phyloP scores from a whole-genome alignment of 2,329 filamentous ascomycete genomes.

The Talaromyces sp. region DNA sequence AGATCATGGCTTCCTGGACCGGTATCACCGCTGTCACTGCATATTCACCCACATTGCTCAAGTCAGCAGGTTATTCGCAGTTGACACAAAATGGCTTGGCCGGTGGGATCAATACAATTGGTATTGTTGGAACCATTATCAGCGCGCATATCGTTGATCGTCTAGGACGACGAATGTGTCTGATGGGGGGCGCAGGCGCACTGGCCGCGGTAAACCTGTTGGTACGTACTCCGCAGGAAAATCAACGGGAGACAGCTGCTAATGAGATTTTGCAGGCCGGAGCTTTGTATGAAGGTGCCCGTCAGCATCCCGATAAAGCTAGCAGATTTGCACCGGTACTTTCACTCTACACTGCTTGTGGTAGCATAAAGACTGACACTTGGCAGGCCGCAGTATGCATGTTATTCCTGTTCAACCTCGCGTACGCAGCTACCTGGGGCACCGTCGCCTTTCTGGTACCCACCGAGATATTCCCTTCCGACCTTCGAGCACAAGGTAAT shows the following conservation, averaged over 20 bases:
- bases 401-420: conserved; percentile 44
- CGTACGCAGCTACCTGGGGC: conserved; percentile 52
- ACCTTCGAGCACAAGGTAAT: conserved; percentile 58
- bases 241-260: not conserved
- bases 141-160: conserved; percentile 52
- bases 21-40: conserved; percentile 44
- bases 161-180: conserved; percentile 44
- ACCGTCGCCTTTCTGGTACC: conserved; percentile 52
- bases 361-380: not conserved
- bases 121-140: conserved; percentile 52
- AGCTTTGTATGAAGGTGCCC: conserved; percentile 44
- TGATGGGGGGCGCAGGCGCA: conserved; percentile 40
- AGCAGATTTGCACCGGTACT: not conserved
- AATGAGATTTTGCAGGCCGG: conserved; percentile 27
- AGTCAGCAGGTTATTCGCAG: not conserved
- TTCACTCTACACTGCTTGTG: not conserved
- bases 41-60: conserved; percentile 26
- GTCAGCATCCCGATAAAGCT: conserved; percentile 35
- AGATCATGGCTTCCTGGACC: conserved; percentile 47
- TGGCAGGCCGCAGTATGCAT: conserved; percentile 38
- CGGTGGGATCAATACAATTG: conserved; percentile 52
- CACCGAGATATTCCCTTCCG: conserved; percentile 57
- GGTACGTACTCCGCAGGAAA: not conserved
- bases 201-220: conserved; percentile 45
- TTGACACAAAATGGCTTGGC: conserved; percentile 45